These are phyloP conservation scores for Botryotinia calthae DNA, from an alignment of 2,329 filamentous ascomycete species.

Conservation along the genomic window DNA sequence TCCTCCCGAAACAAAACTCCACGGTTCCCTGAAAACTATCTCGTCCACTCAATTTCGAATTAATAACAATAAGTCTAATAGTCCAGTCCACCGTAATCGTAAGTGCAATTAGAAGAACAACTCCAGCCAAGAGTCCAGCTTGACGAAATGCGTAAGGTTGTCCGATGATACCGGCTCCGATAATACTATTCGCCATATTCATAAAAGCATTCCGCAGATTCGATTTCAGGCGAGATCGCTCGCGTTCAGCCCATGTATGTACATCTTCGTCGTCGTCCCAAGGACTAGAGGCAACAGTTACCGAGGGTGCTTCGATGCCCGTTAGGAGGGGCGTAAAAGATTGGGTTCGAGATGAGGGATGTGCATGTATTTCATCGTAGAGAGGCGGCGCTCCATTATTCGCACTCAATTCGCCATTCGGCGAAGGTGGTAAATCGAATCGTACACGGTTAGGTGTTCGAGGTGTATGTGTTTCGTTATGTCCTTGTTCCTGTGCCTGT, in stretches of 20 bases:
- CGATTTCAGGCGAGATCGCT: slow-evolving; percentile 71
- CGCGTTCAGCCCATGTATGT: slow-evolving; percentile 51
- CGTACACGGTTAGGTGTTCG: slow-evolving; percentile 39
- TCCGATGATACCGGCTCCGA: slow-evolving; percentile 71
- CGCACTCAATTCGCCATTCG: neutral
- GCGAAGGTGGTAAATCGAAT: slow-evolving; percentile 37
- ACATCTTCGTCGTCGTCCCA: slow-evolving; percentile 44
- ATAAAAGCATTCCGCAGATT: slow-evolving; percentile 87
- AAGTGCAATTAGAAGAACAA: slow-evolving; percentile 72
- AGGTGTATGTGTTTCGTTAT: slow-evolving; percentile 32
- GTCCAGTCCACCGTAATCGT: slow-evolving; percentile 95
- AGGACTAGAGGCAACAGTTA: slow-evolving; percentile 55
- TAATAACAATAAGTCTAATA: slow-evolving; percentile 93
- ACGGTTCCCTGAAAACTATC: slow-evolving; percentile 95
- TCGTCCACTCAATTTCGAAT: slow-evolving; percentile 92
- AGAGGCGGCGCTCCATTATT: slow-evolving; percentile 45
- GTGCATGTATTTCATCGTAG: slow-evolving; percentile 35
- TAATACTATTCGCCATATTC: slow-evolving; percentile 99
- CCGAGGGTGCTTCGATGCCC: slow-evolving; percentile 76
- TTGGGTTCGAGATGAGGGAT: slow-evolving; percentile 34
- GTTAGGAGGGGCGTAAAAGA: slow-evolving; percentile 66
- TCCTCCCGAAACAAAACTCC: slow-evolving; percentile 87
- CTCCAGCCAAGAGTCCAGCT: slow-evolving; percentile 79
- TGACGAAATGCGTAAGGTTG: slow-evolving; percentile 96
- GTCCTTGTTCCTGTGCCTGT: slow-evolving; percentile 12